Percentiles rank a stretch among this genome's conserved stretches.
Evolutionary conservation across 2,329 filamentous ascomycete species (phyloP).

Genomic region (Lachnellula suecica): DNA sequence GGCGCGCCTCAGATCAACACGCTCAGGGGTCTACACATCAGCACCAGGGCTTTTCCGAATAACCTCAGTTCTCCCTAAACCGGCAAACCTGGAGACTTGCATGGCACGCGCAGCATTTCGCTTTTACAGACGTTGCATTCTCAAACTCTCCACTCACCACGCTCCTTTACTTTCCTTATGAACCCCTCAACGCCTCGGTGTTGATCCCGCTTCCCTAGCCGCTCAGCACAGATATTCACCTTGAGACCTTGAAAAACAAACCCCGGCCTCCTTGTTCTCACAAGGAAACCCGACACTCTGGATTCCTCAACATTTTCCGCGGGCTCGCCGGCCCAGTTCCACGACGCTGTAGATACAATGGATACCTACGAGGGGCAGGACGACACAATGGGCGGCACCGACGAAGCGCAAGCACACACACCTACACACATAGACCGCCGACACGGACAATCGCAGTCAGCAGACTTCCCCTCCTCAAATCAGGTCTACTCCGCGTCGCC

Average conservation of each 20-base stretch:
- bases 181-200: slow-evolving; percentile 12
- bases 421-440: slow-evolving; percentile 26
- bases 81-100: not conserved
- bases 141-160: slow-evolving; percentile 4
- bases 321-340: slow-evolving; percentile 52
- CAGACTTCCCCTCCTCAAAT: slow-evolving; percentile 31
- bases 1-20: not conserved
- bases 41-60: slow-evolving; percentile 17
- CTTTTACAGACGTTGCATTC: not conserved
- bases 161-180: slow-evolving; percentile 10
- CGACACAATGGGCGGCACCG: slow-evolving; percentile 28
- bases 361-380: slow-evolving; percentile 45
- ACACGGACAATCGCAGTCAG: slow-evolving; percentile 33
- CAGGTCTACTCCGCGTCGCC: slow-evolving; percentile 28
- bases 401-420: slow-evolving; percentile 31
- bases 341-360: slow-evolving; percentile 49
- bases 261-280: slow-evolving; percentile 11
- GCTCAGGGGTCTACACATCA: slow-evolving; percentile 13
- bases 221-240: slow-evolving; percentile 2
- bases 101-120: not conserved
- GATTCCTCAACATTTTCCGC: slow-evolving; percentile 50
- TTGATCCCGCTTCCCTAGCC: slow-evolving; percentile 21
- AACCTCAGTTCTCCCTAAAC: slow-evolving; percentile 24
- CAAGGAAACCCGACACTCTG: slow-evolving; percentile 40
- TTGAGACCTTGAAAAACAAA: no score